Conservation (phyloP, 2,329 filamentous ascomycete genomes). For the Nemania abortiva region DNA sequence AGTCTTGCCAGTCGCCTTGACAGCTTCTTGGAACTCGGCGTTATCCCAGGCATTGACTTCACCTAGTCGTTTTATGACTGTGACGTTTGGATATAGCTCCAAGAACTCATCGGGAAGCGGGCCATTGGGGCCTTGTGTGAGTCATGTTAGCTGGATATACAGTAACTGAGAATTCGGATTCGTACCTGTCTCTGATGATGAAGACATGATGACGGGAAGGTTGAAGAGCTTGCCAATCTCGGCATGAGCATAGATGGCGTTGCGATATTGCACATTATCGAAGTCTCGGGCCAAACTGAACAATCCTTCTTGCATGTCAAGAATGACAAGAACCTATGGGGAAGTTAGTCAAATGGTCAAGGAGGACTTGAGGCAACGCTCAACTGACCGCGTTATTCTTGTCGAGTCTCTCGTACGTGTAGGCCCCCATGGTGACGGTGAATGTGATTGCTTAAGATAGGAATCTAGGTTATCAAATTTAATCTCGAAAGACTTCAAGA, state of each 20-base stretch:
- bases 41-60: conserved; percentile 86
- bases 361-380: neutral
- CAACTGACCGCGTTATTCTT: conserved; percentile 50
- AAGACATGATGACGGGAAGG: conserved; percentile 77
- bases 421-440: conserved; percentile 34
- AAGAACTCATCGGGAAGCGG: conserved; percentile 76
- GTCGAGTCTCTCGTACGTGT: conserved; percentile 53
- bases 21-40: conserved; percentile 72
- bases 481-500: neutral
- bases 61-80: conserved; percentile 75
- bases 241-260: conserved; percentile 76
- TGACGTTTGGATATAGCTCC: conserved; percentile 74
- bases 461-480: neutral
- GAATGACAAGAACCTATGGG: conserved; percentile 64
- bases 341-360: conserved; percentile 46
- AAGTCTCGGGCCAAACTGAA: conserved; percentile 74
- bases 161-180: neutral
- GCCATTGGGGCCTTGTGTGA: conserved; percentile 73
- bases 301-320: conserved; percentile 71
- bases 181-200: conserved; percentile 70
- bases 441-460: neutral
- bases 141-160: conserved; percentile 1
- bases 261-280: conserved; percentile 72
- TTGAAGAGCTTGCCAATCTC: conserved; percentile 74
- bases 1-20: conserved; percentile 72